Evolutionary conservation across 768 basidiomycete genomes (phyloP).

Genomic region (Lactarius akahatsu): DNA sequence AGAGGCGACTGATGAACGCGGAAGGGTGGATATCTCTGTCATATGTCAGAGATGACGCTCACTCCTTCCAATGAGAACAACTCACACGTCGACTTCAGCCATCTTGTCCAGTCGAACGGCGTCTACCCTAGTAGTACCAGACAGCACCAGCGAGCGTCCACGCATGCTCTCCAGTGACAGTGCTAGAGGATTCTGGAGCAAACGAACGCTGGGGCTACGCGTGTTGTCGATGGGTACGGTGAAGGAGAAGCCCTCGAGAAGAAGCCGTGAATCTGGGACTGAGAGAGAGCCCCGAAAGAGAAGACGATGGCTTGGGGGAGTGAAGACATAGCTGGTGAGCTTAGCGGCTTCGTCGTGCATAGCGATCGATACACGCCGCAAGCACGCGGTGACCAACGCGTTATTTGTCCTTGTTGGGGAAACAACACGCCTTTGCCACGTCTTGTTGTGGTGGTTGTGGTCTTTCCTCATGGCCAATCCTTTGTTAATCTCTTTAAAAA

Average conservation of each 20-base stretch:
- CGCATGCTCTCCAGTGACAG: conserved; percentile 80
- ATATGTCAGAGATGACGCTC: conserved; percentile 6
- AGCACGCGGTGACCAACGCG: conserved; percentile 20
- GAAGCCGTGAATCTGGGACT: conserved; percentile 67
- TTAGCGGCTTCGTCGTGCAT: conserved; percentile 21
- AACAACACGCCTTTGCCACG: conserved; percentile 9
- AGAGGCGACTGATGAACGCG: conserved; percentile 58
- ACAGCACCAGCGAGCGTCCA: conserved; percentile 58
- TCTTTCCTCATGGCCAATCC: background rate
- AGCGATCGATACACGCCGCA: conserved; percentile 17
- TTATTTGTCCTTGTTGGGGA: conserved; percentile 17
- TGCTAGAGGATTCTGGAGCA: conserved; percentile 68
- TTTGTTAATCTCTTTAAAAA: conserved; percentile 14
- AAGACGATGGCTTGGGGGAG: conserved; percentile 46
- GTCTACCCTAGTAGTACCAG: conserved; percentile 51
- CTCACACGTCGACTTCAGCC: conserved; percentile 50
- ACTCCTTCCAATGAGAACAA: conserved; percentile 24
- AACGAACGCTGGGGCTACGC: conserved; percentile 27
- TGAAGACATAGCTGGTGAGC: conserved; percentile 35
- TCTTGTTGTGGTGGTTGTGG: conserved; percentile 1
- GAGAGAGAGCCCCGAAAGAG: conserved; percentile 76
- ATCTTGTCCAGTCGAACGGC: conserved; percentile 62
- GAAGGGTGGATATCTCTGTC: conserved; percentile 68
- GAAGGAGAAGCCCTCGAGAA: conserved; percentile 75
- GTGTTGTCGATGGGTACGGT: conserved; percentile 45